Evolutionary conservation across 805 yeast genomes (phyloP), one percentile per base, ranked within the genome.

Genomic region (Citeromyces matritensis): DNA sequence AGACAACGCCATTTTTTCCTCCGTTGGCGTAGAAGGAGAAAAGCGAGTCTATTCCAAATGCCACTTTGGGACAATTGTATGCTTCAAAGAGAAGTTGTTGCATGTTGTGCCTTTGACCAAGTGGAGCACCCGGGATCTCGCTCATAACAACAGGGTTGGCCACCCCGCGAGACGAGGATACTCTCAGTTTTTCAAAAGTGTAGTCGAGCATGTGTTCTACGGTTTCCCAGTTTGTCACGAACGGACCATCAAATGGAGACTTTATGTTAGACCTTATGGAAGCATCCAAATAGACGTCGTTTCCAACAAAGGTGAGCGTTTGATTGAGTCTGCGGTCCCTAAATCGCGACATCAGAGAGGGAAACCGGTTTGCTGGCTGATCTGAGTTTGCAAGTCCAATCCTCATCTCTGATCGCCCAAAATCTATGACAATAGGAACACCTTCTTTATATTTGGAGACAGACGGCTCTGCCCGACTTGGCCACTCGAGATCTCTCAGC

Each of bases 211-310:
- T 68, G 35, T 64, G 68, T 48, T 91, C 98, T 2, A 78, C 66
- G 35, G 76, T 69, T 35, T 91, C 97, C 97, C 97, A 93, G 49
- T 86, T 93, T 15, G 93, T 76, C 24, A 91, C 60, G 41, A 84
- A 57, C 4, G 82, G 69, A 0, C 94, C 95, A 50, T 91, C 98
- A 47, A 69, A 88, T 0, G 96, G 95, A 4, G 82, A 60, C 43
- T 70, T 74, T 23, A 82, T 67, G 33, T 76, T 75, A 11, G 81
- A 63, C 38, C 75, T 68, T 29, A 80, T 66, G 2, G 78, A 55
- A 6, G 75, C 65, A 42, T 86, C 97, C 21, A 80, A 47, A 44
- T 63, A 71, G 12, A 74, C 70, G 49, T 88, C 97, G 43, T 79
- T 71, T 3, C 99, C 99, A 3, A 83, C 73, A 35, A 81, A 63